Percentiles rank a stretch among this genome's conserved stretches.
Evolutionary conservation across 2,329 filamentous ascomycete species (phyloP).

Genomic region (Beauveria sp.): DNA sequence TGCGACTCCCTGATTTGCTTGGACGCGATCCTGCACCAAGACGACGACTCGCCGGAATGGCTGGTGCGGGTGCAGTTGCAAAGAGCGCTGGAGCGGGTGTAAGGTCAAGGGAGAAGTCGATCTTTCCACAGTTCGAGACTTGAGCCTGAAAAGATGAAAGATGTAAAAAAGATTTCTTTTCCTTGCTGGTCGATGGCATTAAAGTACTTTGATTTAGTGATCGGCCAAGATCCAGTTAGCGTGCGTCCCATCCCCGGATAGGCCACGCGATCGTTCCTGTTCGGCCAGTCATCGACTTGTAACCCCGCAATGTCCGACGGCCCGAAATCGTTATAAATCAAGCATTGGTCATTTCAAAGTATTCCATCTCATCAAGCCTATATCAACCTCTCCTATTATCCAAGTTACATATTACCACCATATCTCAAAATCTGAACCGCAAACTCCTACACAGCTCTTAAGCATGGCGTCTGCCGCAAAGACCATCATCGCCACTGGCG

Average conservation of each 20-base stretch:
- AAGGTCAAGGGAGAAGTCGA: too few relatives aligned
- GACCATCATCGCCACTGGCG: slow-evolving; percentile 43
- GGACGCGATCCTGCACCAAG: background rate
- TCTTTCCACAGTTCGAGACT: too few relatives aligned
- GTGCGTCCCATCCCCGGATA: background rate
- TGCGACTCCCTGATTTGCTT: slow-evolving; percentile 1
- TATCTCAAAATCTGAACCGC: too few relatives aligned
- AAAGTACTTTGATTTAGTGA: background rate
- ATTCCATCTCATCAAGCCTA: background rate
- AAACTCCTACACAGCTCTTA: background rate
- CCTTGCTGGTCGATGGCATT: background rate
- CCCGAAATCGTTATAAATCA: background rate
- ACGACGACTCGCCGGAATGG: slow-evolving; percentile 8
- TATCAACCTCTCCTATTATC: too few relatives aligned
- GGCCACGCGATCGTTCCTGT: background rate
- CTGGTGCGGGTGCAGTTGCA: slow-evolving; percentile 2
- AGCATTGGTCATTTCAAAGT: too few relatives aligned
- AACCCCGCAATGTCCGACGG: slow-evolving; percentile 3
- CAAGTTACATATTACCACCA: background rate
- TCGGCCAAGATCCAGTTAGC: background rate
- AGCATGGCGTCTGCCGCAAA: slow-evolving; percentile 24
- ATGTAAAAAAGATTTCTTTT: background rate
- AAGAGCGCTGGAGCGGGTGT: background rate
- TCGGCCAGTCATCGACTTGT: background rate
- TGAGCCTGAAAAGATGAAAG: background rate